phyloP scores from a whole-genome alignment of 192 early-diverging fungal genomes.

The Entrophospora sp. region DNA sequence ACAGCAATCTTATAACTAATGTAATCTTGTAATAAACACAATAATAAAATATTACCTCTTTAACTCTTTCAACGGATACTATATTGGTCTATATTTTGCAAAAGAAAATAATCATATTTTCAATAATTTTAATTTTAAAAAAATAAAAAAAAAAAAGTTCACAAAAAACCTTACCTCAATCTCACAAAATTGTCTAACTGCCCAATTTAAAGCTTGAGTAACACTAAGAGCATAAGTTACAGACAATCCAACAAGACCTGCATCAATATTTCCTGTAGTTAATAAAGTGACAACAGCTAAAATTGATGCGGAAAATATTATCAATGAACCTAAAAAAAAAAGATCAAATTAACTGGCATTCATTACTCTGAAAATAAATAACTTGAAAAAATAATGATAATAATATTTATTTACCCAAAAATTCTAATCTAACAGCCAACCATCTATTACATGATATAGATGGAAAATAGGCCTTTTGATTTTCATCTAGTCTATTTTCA shows the following conservation, averaged over 20 bases:
- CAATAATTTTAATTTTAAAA: background rate
- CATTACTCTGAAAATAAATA: too few relatives aligned
- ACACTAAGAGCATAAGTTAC: conserved; percentile 61
- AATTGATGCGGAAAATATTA: conserved; percentile 69
- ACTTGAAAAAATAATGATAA: too few relatives aligned
- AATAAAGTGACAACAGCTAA: conserved; percentile 57
- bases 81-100: conserved; percentile 35
- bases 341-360: background rate
- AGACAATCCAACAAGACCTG: conserved; percentile 57
- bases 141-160: too few relatives aligned
- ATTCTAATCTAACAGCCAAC: conserved; percentile 68
- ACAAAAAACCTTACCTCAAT: conserved; percentile 62
- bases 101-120: too few relatives aligned
- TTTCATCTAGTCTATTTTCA: conserved; percentile 61
- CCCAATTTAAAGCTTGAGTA: conserved; percentile 79
- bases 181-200: conserved; percentile 76
- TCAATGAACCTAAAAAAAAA: conserved; percentile 31
- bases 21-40: too few relatives aligned
- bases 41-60: conserved; percentile 34
- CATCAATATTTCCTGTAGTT: conserved; percentile 45
- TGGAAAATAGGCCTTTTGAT: conserved; percentile 71
- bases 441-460: conserved; percentile 58
- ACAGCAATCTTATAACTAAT: too few relatives aligned
- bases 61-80: conserved; percentile 65
- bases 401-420: conserved; percentile 52